Percentiles rank a stretch among this genome's conserved stretches.
phyloP scores from a whole-genome alignment of 2,329 filamentous ascomycete genomes.

The Diaporthe sp. region DNA sequence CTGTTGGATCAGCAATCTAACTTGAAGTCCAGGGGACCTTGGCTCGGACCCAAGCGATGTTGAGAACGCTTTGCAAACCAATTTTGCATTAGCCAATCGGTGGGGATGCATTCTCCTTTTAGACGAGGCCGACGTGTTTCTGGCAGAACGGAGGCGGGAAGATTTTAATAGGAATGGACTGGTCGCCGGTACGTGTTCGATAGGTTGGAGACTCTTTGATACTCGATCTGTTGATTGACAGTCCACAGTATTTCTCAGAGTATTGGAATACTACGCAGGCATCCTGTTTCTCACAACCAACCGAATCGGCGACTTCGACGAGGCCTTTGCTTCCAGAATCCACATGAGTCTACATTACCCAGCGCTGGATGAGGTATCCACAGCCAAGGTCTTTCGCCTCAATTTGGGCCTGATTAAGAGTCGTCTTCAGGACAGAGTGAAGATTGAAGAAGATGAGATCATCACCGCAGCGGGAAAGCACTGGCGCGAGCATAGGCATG shows the following conservation, averaged over 20 bases:
- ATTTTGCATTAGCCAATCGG: conserved; percentile 40
- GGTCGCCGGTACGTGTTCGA: conserved; percentile 5
- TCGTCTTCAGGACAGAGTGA: neutral
- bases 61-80: conserved; percentile 44
- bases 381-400: conserved; percentile 58
- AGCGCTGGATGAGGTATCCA: conserved; percentile 54
- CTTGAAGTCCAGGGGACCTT: conserved; percentile 39
- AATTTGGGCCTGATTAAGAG: conserved; percentile 50
- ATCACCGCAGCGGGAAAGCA: neutral
- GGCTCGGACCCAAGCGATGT: conserved; percentile 49
- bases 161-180: conserved; percentile 31
- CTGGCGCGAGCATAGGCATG: neutral
- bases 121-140: conserved; percentile 70
- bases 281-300: conserved; percentile 65
- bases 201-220: no score
- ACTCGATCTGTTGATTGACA: no score
- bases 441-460: conserved; percentile 13
- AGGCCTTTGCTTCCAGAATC: conserved; percentile 61
- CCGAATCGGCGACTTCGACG: conserved; percentile 61
- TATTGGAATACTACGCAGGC: conserved; percentile 58
- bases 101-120: conserved; percentile 59
- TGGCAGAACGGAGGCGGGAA: neutral
- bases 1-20: no score
- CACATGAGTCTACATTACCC: conserved; percentile 62
- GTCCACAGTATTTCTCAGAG: conserved; percentile 52